A percentile compares a stretch with the other conserved stretches of the same genome.
phyloP scores from a whole-genome alignment of 1,284 basidiomycete genomes.

The Boletellus dicymbophilus region DNA sequence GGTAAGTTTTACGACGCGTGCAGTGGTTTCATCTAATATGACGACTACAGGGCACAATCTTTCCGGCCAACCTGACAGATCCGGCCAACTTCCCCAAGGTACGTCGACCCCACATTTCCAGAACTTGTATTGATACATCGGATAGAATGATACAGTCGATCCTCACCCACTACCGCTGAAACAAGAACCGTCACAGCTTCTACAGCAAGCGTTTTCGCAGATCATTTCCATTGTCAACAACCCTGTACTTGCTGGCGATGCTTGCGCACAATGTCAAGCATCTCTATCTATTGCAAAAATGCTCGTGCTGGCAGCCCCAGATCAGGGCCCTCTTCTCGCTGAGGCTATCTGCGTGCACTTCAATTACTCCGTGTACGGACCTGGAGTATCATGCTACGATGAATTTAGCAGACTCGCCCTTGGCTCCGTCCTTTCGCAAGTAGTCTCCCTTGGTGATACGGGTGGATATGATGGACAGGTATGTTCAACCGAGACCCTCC shows the following conservation, averaged over 20 bases:
- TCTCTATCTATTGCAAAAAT: slow-evolving; percentile 63
- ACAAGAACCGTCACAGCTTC: slow-evolving; percentile 45
- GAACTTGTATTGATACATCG: not conserved
- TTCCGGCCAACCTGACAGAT: slow-evolving; percentile 57
- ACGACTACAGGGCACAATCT: slow-evolving; percentile 46
- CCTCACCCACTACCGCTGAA: slow-evolving; percentile 62
- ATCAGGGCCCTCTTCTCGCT: slow-evolving; percentile 58
- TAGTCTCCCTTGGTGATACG: slow-evolving; percentile 62
- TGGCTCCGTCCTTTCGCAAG: slow-evolving; percentile 64
- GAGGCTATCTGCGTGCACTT: slow-evolving; percentile 62
- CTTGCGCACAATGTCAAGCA: slow-evolving; percentile 65
- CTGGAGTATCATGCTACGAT: slow-evolving; percentile 44
- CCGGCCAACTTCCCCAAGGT: slow-evolving; percentile 57
- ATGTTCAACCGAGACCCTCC: not conserved
- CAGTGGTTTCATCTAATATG: slow-evolving; percentile 3
- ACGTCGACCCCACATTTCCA: slow-evolving; percentile 4
- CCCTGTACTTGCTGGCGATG: slow-evolving; percentile 46
- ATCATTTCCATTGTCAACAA: slow-evolving; percentile 51
- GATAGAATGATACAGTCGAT: slow-evolving; percentile 55
- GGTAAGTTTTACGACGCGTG: slow-evolving; percentile 39
- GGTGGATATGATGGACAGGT: slow-evolving; percentile 71
- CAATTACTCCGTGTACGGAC: slow-evolving; percentile 36
- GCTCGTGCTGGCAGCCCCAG: slow-evolving; percentile 60
- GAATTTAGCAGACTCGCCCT: slow-evolving; percentile 47
- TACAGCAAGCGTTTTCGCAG: slow-evolving; percentile 51